Evolutionary conservation across 1,284 basidiomycete genomes (phyloP).

Genomic region (Grifola frondosa): DNA sequence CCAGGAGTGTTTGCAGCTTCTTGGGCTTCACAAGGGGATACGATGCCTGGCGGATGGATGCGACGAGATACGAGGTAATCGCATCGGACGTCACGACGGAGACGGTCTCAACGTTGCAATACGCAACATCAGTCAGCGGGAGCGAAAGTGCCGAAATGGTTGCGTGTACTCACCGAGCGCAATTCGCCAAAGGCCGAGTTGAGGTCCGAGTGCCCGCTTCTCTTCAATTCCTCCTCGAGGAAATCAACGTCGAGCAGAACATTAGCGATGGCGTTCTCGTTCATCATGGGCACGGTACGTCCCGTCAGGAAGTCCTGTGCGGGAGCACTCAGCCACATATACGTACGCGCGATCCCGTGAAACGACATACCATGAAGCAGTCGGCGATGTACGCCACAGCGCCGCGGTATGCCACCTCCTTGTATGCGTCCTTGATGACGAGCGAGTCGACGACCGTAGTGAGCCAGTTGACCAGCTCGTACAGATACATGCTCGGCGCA

Average conservation of each 20-base stretch:
- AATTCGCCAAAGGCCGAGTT: slow-evolving; percentile 80
- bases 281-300: slow-evolving; percentile 76
- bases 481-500: slow-evolving; percentile 88
- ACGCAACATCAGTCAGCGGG: slow-evolving; percentile 3
- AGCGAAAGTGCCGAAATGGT: too few relatives aligned
- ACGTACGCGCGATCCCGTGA: not conserved
- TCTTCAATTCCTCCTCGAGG: slow-evolving; percentile 78
- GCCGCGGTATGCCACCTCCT: slow-evolving; percentile 84
- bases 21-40: slow-evolving; percentile 76
- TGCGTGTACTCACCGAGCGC: slow-evolving; percentile 58
- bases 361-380: slow-evolving; percentile 70
- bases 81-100: slow-evolving; percentile 74
- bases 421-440: slow-evolving; percentile 80
- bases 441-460: slow-evolving; percentile 95
- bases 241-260: slow-evolving; percentile 83
- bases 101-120: slow-evolving; percentile 58
- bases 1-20: slow-evolving; percentile 72
- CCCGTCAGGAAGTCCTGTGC: slow-evolving; percentile 77
- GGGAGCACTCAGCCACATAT: slow-evolving; percentile 12
- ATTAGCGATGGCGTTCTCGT: slow-evolving; percentile 86
- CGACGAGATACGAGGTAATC: slow-evolving; percentile 79
- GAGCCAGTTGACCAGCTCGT: slow-evolving; percentile 95
- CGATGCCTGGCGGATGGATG: slow-evolving; percentile 68
- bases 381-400: slow-evolving; percentile 86
- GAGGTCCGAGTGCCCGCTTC: slow-evolving; percentile 70